Evolutionary conservation across 257 asterid genomes (phyloP).

Genomic region (Paraleonurus japonicus): DNA sequence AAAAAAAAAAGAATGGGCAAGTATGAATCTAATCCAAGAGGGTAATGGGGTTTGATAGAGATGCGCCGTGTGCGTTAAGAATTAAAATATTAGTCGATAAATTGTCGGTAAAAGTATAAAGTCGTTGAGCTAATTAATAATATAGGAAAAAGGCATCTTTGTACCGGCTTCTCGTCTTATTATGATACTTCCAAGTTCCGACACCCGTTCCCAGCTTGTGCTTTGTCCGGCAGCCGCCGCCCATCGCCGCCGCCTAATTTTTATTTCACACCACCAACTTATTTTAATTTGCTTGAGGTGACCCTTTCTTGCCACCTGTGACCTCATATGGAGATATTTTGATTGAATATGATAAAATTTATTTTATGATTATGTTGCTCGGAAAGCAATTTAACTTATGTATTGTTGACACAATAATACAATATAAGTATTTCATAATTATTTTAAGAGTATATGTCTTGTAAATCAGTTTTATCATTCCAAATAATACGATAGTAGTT

Average conservation of each 20-base stretch:
- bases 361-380: too few species aligned
- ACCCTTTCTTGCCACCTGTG: slow-evolving; percentile 14
- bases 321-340: slow-evolving; percentile 7
- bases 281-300: background rate
- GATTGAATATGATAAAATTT: too few species aligned
- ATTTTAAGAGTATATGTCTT: too few species aligned
- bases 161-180: slow-evolving; percentile 19
- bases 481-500: too few species aligned
- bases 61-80: background rate
- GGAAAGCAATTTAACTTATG: too few species aligned
- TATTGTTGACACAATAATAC: too few species aligned
- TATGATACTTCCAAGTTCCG: background rate
- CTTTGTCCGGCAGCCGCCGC: slow-evolving; percentile 38
- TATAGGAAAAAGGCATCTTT: slow-evolving; percentile 10
- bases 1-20: background rate
- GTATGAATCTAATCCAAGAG: background rate
- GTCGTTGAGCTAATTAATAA: slow-evolving; percentile 26
- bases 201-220: slow-evolving; percentile 5
- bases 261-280: slow-evolving; percentile 6
- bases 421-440: too few species aligned
- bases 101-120: slow-evolving; percentile 8
- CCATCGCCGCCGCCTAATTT: slow-evolving; percentile 31
- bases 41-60: background rate
- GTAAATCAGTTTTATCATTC: too few species aligned
- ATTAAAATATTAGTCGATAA: background rate